phyloP scores from a whole-genome alignment of 2,329 filamentous ascomycete genomes.

The Chalara sp. region DNA sequence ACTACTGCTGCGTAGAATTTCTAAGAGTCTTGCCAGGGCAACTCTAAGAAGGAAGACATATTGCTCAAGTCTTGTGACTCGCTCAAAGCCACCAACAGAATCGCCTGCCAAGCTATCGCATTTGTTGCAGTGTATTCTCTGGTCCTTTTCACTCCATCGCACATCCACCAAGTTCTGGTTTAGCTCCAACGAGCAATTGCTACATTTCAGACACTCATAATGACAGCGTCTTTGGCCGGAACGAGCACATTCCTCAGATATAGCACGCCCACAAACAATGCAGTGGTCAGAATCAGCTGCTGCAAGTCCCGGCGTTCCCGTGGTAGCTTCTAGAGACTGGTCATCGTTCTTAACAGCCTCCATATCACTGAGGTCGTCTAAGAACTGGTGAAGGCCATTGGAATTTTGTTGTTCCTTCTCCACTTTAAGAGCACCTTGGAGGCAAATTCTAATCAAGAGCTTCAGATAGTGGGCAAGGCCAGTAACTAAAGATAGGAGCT shows the following conservation, averaged over 20 bases:
- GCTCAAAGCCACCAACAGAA: slow-evolving; percentile 53
- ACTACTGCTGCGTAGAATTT: slow-evolving; percentile 78
- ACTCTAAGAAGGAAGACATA: slow-evolving; percentile 91
- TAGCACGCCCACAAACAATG: slow-evolving; percentile 70
- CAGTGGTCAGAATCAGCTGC: slow-evolving; percentile 82
- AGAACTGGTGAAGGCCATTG: slow-evolving; percentile 73
- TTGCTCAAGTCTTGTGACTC: slow-evolving; percentile 82
- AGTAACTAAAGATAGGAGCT: slow-evolving; percentile 94
- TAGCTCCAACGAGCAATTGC: slow-evolving; percentile 67
- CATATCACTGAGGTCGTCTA: slow-evolving; percentile 78
- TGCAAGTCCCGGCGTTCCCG: slow-evolving; percentile 59
- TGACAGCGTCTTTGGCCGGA: slow-evolving; percentile 77
- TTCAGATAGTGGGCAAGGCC: slow-evolving; percentile 96
- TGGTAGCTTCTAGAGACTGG: slow-evolving; percentile 57
- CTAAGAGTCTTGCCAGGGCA: slow-evolving; percentile 79
- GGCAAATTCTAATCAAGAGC: slow-evolving; percentile 90
- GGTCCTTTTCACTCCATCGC: slow-evolving; percentile 60
- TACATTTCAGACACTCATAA: slow-evolving; percentile 64
- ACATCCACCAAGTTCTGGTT: slow-evolving; percentile 63
- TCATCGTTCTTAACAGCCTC: slow-evolving; percentile 70
- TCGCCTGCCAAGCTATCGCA: slow-evolving; percentile 57
- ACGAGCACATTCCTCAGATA: slow-evolving; percentile 88
- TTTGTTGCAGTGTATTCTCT: slow-evolving; percentile 62
- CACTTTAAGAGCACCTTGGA: slow-evolving; percentile 86
- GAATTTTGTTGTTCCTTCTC: slow-evolving; percentile 74